Evolutionary conservation across 805 yeast genomes (phyloP), one percentile per base, ranked within the genome.

Genomic region (Spathaspora boniae): DNA sequence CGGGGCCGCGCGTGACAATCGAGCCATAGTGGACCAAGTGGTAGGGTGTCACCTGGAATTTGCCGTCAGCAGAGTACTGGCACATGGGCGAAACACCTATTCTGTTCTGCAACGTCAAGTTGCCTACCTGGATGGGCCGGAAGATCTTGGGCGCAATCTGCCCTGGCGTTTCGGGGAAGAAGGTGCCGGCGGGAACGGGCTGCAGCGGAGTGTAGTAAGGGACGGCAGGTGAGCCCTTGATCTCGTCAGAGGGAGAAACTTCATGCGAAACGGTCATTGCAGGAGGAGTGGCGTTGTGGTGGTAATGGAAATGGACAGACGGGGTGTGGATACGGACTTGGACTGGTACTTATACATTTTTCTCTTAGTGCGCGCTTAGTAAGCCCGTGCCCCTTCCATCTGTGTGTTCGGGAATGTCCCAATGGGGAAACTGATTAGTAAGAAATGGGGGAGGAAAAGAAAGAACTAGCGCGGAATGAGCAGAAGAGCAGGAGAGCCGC

Each of bases 1-100:
- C 77, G 0, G 78, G 68, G 3, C 80, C 80, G 34, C 77, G 54
- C 9, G 58, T 34, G 0, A 76, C 68, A 34, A 68, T 56, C 0
- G 66, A 50, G 4, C 76, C 76, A 43, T 76, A 72, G 44, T 76
- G 79, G 6, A 64, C 60, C 14, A 62, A 41, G 43, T 76, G 80
- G 56, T 64, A 76, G 12, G 60, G 68, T 0, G 72, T 75, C 0
- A 67, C 61, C 11, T 53, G 50, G 2, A 69, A 68, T 31, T 72
- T 54, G 16, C 44, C 43, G 3, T 50, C 44, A 3, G 72, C 65
- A 5, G 78, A 66, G 50, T 74, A 75, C 32, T 61, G 69, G 48
- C 79, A 71, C 78, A 75, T 72, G 30, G 80, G 80, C 1, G 80
- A 65, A 15, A 76, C 75, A 33, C 78, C 78, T 19, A 76, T 50